Evolutionary conservation across 371 early-diverging fungal genomes (phyloP).

Genomic region (Capniomyces stellatus): DNA sequence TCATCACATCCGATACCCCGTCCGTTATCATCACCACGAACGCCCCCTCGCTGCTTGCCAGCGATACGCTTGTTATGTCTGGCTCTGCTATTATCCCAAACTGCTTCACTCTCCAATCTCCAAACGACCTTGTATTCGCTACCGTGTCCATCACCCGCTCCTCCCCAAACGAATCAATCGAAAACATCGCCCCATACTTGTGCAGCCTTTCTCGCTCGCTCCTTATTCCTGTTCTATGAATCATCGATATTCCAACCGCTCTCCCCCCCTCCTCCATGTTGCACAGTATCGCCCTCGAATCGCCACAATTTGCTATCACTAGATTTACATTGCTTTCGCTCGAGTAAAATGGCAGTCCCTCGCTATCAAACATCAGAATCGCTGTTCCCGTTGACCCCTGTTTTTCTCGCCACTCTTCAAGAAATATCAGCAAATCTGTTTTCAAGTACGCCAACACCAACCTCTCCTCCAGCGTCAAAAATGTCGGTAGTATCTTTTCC

Average conservation of each 20-base stretch:
- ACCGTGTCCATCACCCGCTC: slow-evolving; percentile 48
- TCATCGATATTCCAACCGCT: slow-evolving; percentile 10
- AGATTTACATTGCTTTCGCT: slow-evolving; percentile 18
- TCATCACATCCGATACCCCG: slow-evolving; percentile 53
- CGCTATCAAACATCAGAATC: slow-evolving; percentile 17
- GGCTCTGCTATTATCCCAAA: slow-evolving; percentile 62
- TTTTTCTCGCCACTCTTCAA: slow-evolving; percentile 20
- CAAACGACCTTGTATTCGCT: slow-evolving; percentile 54
- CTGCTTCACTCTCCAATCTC: slow-evolving; percentile 46
- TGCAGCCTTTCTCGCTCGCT: slow-evolving; percentile 19
- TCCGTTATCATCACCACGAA: slow-evolving; percentile 47
- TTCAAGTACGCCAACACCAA: slow-evolving; percentile 20
- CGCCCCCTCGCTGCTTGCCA: slow-evolving; percentile 30
- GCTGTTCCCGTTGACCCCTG: slow-evolving; percentile 21
- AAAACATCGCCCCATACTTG: slow-evolving; percentile 21
- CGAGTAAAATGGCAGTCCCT: slow-evolving; percentile 23
- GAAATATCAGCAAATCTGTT: slow-evolving; percentile 12
- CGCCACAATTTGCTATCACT: slow-evolving; percentile 17
- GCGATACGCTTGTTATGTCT: slow-evolving; percentile 31
- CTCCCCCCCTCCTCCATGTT: slow-evolving; percentile 14
- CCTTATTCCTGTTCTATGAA: slow-evolving; percentile 15
- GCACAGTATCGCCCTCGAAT: slow-evolving; percentile 19
- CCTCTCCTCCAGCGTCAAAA: slow-evolving; percentile 19
- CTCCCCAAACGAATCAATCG: slow-evolving; percentile 56
- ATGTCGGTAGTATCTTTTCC: slow-evolving; percentile 7